These are phyloP conservation scores for Diospyros lotus DNA, from an alignment of 148 eudicot species.

Conservation along the genomic window DNA sequence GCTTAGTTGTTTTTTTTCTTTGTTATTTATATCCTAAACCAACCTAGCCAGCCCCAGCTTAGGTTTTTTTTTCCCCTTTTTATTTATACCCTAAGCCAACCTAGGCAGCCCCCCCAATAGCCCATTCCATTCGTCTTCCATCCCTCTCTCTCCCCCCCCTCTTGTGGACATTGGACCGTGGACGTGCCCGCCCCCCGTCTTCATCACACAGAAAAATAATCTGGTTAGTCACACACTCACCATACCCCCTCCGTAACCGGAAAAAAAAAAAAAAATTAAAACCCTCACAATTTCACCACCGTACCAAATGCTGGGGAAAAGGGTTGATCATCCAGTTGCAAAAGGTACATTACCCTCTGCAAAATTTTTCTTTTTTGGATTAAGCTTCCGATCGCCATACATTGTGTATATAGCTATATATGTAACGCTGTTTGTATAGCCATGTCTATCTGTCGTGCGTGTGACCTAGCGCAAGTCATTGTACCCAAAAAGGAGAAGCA, in stretches of 20 bases:
- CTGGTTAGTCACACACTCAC: slow-evolving; percentile 24
- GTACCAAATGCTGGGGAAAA: slow-evolving; percentile 10
- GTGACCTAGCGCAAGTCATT: slow-evolving; percentile 20
- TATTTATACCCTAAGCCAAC: background rate
- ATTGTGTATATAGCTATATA: background rate
- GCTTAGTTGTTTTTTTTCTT: no score
- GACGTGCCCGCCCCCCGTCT: slow-evolving; percentile 21
- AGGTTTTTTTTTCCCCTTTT: background rate
- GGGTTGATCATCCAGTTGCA: slow-evolving; percentile 16
- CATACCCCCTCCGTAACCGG: slow-evolving; percentile 10
- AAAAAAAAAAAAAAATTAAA: background rate
- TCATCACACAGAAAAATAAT: background rate
- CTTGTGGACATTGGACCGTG: slow-evolving; percentile 10
- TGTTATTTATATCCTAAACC: no score
- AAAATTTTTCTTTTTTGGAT: background rate
- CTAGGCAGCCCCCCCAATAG: background rate
- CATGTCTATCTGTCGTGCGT: slow-evolving; percentile 10
- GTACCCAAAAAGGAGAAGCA: slow-evolving; percentile 14
- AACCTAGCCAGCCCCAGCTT: no score
- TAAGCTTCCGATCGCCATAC: no score
- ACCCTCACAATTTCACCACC: slow-evolving; percentile 19
- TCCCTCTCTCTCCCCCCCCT: background rate
- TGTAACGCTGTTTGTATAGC: slow-evolving; percentile 21
- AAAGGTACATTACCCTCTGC: slow-evolving; percentile 24
- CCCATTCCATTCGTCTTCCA: background rate